Conservation (phyloP, 1,284 basidiomycete genomes). For the Phenoliferia sp. region DNA sequence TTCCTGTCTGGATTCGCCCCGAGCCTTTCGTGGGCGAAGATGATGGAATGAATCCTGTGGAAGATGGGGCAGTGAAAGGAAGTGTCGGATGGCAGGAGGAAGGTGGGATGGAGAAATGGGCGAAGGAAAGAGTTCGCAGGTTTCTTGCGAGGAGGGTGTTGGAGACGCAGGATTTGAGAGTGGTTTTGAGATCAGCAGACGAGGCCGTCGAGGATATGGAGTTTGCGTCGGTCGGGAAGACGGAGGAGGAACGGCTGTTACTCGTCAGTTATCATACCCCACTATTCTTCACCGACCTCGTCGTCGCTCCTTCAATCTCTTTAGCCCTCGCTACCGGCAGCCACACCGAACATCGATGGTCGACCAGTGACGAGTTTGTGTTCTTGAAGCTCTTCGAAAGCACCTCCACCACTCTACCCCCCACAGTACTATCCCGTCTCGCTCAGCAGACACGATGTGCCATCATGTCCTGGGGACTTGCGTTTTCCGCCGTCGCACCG, state of each 20-base stretch:
- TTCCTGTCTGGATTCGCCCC: slow-evolving; percentile 61
- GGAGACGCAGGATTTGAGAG: slow-evolving; percentile 33
- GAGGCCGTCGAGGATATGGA: background rate
- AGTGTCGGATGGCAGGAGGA: slow-evolving; percentile 52
- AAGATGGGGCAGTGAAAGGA: slow-evolving; percentile 37
- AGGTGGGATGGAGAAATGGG: slow-evolving; percentile 47
- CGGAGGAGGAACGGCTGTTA: slow-evolving; percentile 32
- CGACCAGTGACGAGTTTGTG: slow-evolving; percentile 39
- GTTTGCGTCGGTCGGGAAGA: background rate
- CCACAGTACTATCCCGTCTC: slow-evolving; percentile 21
- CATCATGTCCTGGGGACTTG: slow-evolving; percentile 3
- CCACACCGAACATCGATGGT: slow-evolving; percentile 39
- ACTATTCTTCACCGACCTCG: slow-evolving; percentile 53
- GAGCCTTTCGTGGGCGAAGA: slow-evolving; percentile 51
- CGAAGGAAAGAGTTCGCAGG: slow-evolving; percentile 41
- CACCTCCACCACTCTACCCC: background rate
- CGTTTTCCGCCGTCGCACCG: slow-evolving; percentile 16
- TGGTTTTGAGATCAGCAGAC: background rate
- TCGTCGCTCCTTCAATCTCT: slow-evolving; percentile 49
- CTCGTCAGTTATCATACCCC: slow-evolving; percentile 54
- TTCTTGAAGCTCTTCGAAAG: slow-evolving; percentile 48
- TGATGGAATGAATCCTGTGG: slow-evolving; percentile 31
- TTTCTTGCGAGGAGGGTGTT: slow-evolving; percentile 45
- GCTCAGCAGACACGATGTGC: slow-evolving; percentile 20
- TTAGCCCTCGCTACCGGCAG: slow-evolving; percentile 47